phyloP scores from a whole-genome alignment of 2,329 filamentous ascomycete genomes.

The Fusarium sp. region DNA sequence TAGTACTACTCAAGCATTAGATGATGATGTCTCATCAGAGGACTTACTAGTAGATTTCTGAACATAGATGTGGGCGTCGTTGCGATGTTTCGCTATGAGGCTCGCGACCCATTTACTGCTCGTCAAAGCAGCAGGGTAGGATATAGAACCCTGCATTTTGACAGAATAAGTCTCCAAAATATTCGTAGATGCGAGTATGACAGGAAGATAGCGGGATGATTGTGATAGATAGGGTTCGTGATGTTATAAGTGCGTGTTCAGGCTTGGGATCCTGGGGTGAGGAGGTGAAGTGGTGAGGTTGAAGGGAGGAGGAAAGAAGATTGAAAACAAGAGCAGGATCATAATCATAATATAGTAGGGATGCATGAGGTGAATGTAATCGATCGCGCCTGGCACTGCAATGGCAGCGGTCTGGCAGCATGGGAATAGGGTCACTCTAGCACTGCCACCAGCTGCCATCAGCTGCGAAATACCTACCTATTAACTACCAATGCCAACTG shows the following conservation, averaged over 20 bases:
- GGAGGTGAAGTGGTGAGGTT: background rate
- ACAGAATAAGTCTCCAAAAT: background rate
- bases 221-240: background rate
- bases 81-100: background rate
- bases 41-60: conserved; percentile 9
- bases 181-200: background rate
- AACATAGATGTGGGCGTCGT: background rate
- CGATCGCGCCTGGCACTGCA: background rate
- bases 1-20: background rate
- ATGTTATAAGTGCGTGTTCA: background rate
- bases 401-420: conserved; percentile 5
- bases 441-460: background rate
- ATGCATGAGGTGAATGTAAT: background rate
- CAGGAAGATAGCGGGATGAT: background rate
- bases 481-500: too few species aligned
- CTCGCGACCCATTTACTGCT: conserved; percentile 20
- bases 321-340: background rate
- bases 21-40: background rate
- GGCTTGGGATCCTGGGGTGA: background rate
- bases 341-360: background rate
- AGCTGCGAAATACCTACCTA: too few species aligned
- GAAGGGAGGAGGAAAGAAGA: background rate
- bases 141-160: conserved; percentile 25
- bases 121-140: conserved; percentile 26
- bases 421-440: conserved; percentile 7